Percentiles rank a stretch among this genome's conserved stretches.
These are phyloP conservation scores for Sarocladiaceae sp. DNA, from an alignment of 2,329 filamentous ascomycete species.

Conservation along the genomic window DNA sequence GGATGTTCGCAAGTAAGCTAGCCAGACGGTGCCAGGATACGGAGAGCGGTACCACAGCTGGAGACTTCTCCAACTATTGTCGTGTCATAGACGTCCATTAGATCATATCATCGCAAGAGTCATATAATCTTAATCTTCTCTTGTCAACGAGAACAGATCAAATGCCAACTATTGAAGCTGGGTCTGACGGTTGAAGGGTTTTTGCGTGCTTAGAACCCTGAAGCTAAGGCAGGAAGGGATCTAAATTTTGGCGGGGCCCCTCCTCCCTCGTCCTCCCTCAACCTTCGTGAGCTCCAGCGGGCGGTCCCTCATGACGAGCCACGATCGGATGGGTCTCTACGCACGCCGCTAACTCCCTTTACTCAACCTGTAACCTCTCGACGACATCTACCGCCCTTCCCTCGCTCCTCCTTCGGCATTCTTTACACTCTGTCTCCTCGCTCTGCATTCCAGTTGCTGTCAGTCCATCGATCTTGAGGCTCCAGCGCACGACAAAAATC, in stretches of 20 bases:
- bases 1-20: neutral
- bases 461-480: neutral
- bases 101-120: too few relatives aligned
- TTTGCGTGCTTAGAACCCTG: neutral
- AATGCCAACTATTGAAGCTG: too few relatives aligned
- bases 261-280: neutral
- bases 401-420: constrained; percentile 14
- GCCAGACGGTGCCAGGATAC: neutral
- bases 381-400: neutral
- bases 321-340: neutral
- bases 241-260: constrained; percentile 1
- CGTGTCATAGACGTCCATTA: too few relatives aligned
- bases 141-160: too few relatives aligned
- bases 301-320: constrained; percentile 5
- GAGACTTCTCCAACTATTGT: too few relatives aligned
- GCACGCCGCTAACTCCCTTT: neutral
- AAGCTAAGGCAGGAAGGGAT: neutral
- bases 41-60: too few relatives aligned
- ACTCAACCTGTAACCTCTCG: neutral
- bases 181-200: neutral
- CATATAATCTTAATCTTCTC: too few relatives aligned
- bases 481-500: neutral
- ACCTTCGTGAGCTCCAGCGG: too few relatives aligned
- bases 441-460: constrained; percentile 9
- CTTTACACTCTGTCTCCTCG: too few relatives aligned